Evolutionary conservation across 129 eudicot genomes (phyloP).

Genomic region (Escallonia rubra): DNA sequence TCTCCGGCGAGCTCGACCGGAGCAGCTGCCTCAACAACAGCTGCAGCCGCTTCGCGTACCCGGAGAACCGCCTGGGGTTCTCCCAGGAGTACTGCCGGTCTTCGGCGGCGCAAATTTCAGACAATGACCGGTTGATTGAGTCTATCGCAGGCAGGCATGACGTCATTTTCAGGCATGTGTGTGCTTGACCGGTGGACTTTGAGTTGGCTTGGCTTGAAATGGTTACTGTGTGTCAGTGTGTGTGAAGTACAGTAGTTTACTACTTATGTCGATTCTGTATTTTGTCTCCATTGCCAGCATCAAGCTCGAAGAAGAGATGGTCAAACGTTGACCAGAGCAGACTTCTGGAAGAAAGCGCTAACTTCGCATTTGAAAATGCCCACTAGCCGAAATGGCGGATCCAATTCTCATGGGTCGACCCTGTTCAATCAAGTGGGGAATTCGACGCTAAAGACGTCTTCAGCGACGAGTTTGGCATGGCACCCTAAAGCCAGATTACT

Average conservation of each 20-base stretch:
- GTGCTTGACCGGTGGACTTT: not conserved
- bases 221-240: not conserved
- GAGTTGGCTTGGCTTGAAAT: not conserved
- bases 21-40: conserved; percentile 17
- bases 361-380: too few species aligned
- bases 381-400: too few species aligned
- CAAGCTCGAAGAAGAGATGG: too few species aligned
- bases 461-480: too few species aligned
- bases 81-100: conserved; percentile 28
- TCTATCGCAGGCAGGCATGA: conserved; percentile 3
- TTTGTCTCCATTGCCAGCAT: too few species aligned
- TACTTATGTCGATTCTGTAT: too few species aligned
- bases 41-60: conserved; percentile 28
- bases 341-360: too few species aligned
- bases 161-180: conserved; percentile 5
- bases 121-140: conserved; percentile 7
- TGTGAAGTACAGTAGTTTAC: not conserved
- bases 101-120: conserved; percentile 9
- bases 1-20: conserved; percentile 12
- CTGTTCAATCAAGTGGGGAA: too few species aligned
- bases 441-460: too few species aligned
- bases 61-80: conserved; percentile 26
- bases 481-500: too few species aligned
- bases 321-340: too few species aligned
- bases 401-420: too few species aligned